Percentiles rank a stretch among this genome's conserved stretches.
phyloP scores from a whole-genome alignment of 2,329 filamentous ascomycete genomes.

The Phyllosticta citribraziliensis region DNA sequence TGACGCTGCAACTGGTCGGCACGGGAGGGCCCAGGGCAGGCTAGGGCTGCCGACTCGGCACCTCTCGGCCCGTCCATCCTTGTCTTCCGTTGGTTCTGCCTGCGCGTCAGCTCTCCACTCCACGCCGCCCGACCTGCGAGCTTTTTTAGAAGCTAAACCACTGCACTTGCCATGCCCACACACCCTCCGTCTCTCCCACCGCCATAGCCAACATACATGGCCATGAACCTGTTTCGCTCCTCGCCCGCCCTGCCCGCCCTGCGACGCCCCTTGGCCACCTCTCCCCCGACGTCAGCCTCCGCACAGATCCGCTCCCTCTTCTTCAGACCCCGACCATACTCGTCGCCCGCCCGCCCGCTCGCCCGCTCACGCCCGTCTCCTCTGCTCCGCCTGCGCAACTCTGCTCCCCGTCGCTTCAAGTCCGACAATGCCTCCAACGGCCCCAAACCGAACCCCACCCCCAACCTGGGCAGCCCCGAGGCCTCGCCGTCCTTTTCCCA shows the following conservation, averaged over 20 bases:
- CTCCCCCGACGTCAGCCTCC: neutral
- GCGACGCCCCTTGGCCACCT: slow-evolving; percentile 9
- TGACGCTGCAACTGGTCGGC: too few species aligned
- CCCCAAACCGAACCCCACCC: slow-evolving; percentile 27
- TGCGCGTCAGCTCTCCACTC: neutral
- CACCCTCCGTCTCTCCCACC: neutral
- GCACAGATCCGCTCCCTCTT: slow-evolving; percentile 18
- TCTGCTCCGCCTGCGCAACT: slow-evolving; percentile 14
- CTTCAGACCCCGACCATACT: neutral
- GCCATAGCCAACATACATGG: neutral
- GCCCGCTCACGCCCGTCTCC: slow-evolving; percentile 1
- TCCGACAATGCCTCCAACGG: slow-evolving; percentile 19
- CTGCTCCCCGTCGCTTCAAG: slow-evolving; percentile 23
- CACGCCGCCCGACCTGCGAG: neutral
- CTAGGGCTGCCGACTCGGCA: neutral
- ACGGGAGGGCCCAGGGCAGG: neutral
- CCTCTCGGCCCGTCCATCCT: slow-evolving; percentile 4
- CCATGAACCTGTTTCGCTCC: slow-evolving; percentile 5
- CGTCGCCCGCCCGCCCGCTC: neutral
- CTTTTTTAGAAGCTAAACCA: slow-evolving; percentile 5
- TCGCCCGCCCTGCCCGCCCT: slow-evolving; percentile 14
- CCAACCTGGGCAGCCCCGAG: slow-evolving; percentile 30
- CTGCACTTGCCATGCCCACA: neutral
- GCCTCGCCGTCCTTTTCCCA: slow-evolving; percentile 50
- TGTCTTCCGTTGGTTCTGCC: neutral